phyloP scores from a whole-genome alignment of 169 alveolate genomes.

The Plasmodium billcollinsi region DNA sequence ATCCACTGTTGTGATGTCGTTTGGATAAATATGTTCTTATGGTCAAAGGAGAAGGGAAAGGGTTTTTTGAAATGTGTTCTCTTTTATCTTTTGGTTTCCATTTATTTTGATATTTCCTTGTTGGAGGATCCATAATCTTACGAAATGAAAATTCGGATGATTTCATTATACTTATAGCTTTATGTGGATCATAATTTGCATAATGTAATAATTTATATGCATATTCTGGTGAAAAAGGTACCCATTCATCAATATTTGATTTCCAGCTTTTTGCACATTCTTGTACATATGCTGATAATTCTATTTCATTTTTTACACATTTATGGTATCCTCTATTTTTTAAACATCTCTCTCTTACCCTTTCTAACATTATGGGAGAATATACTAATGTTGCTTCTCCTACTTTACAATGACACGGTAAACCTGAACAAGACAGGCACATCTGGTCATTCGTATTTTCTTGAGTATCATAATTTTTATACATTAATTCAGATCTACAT shows the following conservation, averaged over 20 bases:
- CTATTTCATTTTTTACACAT: conserved; percentile 73
- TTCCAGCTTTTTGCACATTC: conserved; percentile 91
- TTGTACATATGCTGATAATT: conserved; percentile 87
- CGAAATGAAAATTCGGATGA: conserved; percentile 50
- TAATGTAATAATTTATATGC: conserved; percentile 90
- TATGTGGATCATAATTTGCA: conserved; percentile 91
- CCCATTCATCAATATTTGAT: conserved; percentile 89
- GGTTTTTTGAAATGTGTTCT: conserved; percentile 86
- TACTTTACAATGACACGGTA: conserved; percentile 57
- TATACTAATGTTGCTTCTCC: conserved; percentile 74
- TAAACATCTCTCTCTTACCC: conserved; percentile 56
- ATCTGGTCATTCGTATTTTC: conserved; percentile 39
- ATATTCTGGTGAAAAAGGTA: conserved; percentile 92
- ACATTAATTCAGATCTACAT: conserved; percentile 73
- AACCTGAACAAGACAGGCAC: conserved; percentile 63
- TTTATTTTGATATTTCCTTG: conserved; percentile 89
- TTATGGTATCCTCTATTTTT: conserved; percentile 71
- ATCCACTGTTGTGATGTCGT: conserved; percentile 80
- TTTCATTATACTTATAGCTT: conserved; percentile 88
- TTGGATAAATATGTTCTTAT: conserved; percentile 83
- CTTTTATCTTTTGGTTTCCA: conserved; percentile 92
- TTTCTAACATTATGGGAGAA: conserved; percentile 70
- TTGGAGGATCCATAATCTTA: conserved; percentile 90
- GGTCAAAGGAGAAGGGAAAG: conserved; percentile 87
- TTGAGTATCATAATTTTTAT: conserved; percentile 49